Evolutionary conservation across 2,329 filamentous ascomycete species (phyloP).

Genomic region (Trichothecium roseum): DNA sequence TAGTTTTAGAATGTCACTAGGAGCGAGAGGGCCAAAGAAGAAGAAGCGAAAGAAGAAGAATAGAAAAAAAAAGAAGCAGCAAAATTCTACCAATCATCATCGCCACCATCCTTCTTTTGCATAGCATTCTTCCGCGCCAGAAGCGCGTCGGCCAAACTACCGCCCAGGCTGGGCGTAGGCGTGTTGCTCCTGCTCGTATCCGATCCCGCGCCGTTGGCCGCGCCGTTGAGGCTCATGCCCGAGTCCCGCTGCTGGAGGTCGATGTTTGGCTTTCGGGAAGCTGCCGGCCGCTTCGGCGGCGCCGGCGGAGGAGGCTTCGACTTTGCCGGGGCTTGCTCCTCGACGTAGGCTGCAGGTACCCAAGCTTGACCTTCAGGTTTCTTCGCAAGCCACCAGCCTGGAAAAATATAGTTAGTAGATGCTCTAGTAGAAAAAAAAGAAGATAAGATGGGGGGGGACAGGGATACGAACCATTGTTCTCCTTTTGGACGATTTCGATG

Average conservation of each 20-base stretch:
- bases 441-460: no score
- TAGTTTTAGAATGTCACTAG: no score
- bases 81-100: conserved; percentile 53
- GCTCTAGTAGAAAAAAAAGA: no score
- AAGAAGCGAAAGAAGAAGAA: conserved; percentile 8
- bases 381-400: conserved; percentile 95
- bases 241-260: conserved; percentile 63
- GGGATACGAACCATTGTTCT: conserved; percentile 71
- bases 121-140: conserved; percentile 67
- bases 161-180: conserved; percentile 60
- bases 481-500: conserved; percentile 85
- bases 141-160: conserved; percentile 70
- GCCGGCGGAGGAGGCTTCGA: conserved; percentile 64
- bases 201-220: conserved; percentile 30
- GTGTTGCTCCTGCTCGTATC: conserved; percentile 59
- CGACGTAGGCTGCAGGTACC: conserved; percentile 88
- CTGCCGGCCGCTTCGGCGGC: conserved; percentile 71
- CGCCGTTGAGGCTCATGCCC: conserved; percentile 49
- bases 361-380: conserved; percentile 67
- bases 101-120: conserved; percentile 57
- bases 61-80: conserved; percentile 9
- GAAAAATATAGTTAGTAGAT: conserved; percentile 15
- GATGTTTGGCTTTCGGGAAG: conserved; percentile 56
- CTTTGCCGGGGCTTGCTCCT: conserved; percentile 57
- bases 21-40: no score